Percentiles rank a stretch among this genome's conserved stretches.
phyloP scores from a whole-genome alignment of 352 stramenopile genomes.

The Globisporangium splendens region DNA sequence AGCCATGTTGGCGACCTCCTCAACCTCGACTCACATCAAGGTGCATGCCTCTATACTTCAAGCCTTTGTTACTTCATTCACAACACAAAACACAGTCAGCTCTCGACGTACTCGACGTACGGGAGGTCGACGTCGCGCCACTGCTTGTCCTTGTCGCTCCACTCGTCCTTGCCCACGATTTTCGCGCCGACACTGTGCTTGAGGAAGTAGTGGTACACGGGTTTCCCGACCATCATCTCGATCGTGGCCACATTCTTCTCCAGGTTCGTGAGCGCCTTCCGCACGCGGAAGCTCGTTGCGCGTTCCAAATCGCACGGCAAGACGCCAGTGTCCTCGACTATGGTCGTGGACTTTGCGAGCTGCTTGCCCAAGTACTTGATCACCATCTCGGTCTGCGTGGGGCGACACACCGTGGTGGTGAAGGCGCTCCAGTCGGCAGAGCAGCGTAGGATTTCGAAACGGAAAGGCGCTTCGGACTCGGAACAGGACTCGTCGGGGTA shows the following conservation, averaged over 20 bases:
- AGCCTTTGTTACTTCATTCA: neutral
- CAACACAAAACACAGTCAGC: slow-evolving; percentile 15
- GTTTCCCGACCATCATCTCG: slow-evolving; percentile 73
- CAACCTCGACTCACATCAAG: too few relatives aligned
- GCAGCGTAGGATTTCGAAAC: slow-evolving; percentile 6
- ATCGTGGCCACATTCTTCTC: slow-evolving; percentile 29
- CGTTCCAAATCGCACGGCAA: slow-evolving; percentile 63
- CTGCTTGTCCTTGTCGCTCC: slow-evolving; percentile 63
- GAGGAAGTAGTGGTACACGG: slow-evolving; percentile 55
- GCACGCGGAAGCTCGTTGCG: slow-evolving; percentile 60
- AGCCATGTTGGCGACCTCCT: too few relatives aligned
- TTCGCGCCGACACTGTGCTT: slow-evolving; percentile 58
- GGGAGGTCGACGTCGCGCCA: slow-evolving; percentile 59
- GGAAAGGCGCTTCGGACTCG: slow-evolving; percentile 5
- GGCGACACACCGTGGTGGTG: slow-evolving; percentile 49
- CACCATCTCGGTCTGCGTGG: slow-evolving; percentile 66
- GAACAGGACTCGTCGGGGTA: neutral
- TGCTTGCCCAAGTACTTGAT: slow-evolving; percentile 69
- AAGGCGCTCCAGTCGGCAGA: slow-evolving; percentile 10
- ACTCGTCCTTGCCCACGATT: slow-evolving; percentile 48
- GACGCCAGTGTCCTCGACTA: slow-evolving; percentile 71
- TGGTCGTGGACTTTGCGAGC: slow-evolving; percentile 50
- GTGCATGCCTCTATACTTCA: neutral
- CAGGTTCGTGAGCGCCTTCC: slow-evolving; percentile 38
- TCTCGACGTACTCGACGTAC: slow-evolving; percentile 75